Percentiles rank a stretch among this genome's conserved stretches.
Conservation (phyloP, 2,329 filamentous ascomycete genomes). For the Trichoderma oligosporum region DNA sequence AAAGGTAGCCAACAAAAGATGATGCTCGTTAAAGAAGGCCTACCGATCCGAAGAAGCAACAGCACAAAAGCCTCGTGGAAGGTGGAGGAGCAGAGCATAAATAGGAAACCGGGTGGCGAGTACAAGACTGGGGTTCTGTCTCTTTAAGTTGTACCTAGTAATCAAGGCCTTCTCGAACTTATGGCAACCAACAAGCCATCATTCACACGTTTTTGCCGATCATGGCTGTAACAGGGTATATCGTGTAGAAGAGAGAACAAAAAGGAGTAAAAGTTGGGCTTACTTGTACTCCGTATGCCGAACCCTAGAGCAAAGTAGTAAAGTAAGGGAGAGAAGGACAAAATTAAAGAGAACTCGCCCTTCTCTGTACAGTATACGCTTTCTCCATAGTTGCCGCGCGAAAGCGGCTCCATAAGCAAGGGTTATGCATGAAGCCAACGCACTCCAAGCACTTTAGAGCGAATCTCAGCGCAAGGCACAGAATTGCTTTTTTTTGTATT, state of each 20-base stretch:
- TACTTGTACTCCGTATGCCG: too few species aligned
- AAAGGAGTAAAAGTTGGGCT: not conserved
- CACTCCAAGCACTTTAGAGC: not conserved
- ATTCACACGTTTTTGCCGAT: constrained; percentile 13
- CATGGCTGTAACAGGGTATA: constrained; percentile 12
- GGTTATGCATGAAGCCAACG: not conserved
- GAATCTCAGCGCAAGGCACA: constrained; percentile 1
- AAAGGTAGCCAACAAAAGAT: constrained; percentile 7
- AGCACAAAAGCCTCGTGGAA: constrained; percentile 15
- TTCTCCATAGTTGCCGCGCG: not conserved
- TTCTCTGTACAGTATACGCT: too few species aligned
- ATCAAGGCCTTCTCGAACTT: constrained; percentile 6
- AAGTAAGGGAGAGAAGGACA: not conserved
- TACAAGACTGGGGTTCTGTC: not conserved
- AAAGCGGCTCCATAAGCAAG: constrained; percentile 11
- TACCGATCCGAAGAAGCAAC: constrained; percentile 3
- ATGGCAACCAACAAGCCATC: not conserved
- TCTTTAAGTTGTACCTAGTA: constrained; percentile 6
- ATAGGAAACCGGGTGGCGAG: constrained; percentile 1
- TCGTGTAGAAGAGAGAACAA: not conserved
- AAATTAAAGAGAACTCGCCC: too few species aligned
- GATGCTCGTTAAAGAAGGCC: constrained; percentile 8
- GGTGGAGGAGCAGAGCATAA: constrained; percentile 17
- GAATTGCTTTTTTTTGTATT: constrained; percentile 4
- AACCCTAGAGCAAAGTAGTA: not conserved